Evolutionary conservation across 1,284 basidiomycete species (phyloP).

Genomic region (Papiliotrema flavescens): DNA sequence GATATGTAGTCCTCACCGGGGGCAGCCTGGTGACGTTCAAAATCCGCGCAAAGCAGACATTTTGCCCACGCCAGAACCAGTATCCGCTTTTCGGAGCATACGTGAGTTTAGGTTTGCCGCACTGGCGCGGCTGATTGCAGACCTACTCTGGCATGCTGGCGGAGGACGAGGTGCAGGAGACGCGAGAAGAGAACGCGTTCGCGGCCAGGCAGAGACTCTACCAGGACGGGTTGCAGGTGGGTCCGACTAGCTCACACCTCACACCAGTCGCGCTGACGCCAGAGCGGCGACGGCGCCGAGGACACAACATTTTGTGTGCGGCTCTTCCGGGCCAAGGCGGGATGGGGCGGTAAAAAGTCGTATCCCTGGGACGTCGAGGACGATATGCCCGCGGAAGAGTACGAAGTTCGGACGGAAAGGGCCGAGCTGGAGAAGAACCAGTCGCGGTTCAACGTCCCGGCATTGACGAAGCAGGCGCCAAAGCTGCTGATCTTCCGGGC

Average conservation of each 20-base stretch:
- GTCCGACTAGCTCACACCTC: background rate
- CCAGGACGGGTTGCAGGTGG: constrained; percentile 43
- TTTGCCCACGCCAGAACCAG: constrained; percentile 26
- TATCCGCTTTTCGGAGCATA: constrained; percentile 46
- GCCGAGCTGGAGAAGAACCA: too few species aligned
- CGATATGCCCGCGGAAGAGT: background rate
- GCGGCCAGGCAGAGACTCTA: constrained; percentile 36
- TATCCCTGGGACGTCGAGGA: constrained; percentile 35
- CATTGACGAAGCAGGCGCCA: constrained; percentile 26
- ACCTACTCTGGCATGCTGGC: constrained; percentile 45
- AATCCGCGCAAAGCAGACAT: constrained; percentile 21
- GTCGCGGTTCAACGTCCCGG: constrained; percentile 19
- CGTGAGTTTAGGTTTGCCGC: constrained; percentile 19
- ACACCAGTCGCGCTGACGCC: background rate
- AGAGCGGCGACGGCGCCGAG: constrained; percentile 38
- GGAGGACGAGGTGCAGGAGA: constrained; percentile 34
- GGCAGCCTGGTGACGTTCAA: constrained; percentile 41
- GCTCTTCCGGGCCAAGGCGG: constrained; percentile 15
- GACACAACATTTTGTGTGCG: constrained; percentile 45
- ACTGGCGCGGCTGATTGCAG: constrained; percentile 11
- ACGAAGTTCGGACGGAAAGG: background rate
- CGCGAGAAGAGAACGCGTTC: constrained; percentile 18
- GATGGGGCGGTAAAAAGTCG: constrained; percentile 19
- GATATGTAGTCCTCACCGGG: constrained; percentile 33
- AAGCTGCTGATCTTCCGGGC: constrained; percentile 39